phyloP scores from a whole-genome alignment of 208 protist species.

The Trypanosoma rangeli region DNA sequence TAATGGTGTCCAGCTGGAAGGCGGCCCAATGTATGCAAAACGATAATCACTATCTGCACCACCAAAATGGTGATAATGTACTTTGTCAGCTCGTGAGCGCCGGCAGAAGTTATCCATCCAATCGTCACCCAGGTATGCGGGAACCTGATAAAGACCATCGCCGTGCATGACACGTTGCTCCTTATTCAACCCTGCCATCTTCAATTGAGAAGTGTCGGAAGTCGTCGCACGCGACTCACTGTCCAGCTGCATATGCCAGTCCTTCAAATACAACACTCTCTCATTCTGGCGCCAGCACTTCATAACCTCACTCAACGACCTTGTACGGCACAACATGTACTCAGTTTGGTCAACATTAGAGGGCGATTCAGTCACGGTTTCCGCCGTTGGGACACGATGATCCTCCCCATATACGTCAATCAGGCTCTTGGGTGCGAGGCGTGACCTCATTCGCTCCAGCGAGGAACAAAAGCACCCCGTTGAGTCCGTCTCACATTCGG shows the following conservation, averaged over 20 bases:
- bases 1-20: slow-evolving; percentile 65
- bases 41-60: slow-evolving; percentile 70
- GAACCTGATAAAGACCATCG: slow-evolving; percentile 60
- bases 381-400: slow-evolving; percentile 48
- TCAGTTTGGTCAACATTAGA: background rate
- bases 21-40: slow-evolving; percentile 80
- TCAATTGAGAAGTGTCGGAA: background rate
- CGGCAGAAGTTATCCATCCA: slow-evolving; percentile 75
- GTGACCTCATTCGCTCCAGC: slow-evolving; percentile 16
- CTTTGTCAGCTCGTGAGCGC: background rate
- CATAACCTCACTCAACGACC: slow-evolving; percentile 19
- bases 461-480: background rate
- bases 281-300: slow-evolving; percentile 17
- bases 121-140: slow-evolving; percentile 73
- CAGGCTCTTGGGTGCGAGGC: slow-evolving; percentile 34
- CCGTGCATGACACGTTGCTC: slow-evolving; percentile 25
- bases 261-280: slow-evolving; percentile 63
- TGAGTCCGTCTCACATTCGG: background rate
- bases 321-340: slow-evolving; percentile 7
- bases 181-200: background rate
- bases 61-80: slow-evolving; percentile 44
- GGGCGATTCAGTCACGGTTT: slow-evolving; percentile 19
- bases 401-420: slow-evolving; percentile 27
- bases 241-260: slow-evolving; percentile 76
- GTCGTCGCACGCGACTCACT: slow-evolving; percentile 17